Evolutionary conservation across 2,329 filamentous ascomycete genomes (phyloP), one percentile per base, ranked within the genome.

Genomic region (Boeremia lycopersici): DNA sequence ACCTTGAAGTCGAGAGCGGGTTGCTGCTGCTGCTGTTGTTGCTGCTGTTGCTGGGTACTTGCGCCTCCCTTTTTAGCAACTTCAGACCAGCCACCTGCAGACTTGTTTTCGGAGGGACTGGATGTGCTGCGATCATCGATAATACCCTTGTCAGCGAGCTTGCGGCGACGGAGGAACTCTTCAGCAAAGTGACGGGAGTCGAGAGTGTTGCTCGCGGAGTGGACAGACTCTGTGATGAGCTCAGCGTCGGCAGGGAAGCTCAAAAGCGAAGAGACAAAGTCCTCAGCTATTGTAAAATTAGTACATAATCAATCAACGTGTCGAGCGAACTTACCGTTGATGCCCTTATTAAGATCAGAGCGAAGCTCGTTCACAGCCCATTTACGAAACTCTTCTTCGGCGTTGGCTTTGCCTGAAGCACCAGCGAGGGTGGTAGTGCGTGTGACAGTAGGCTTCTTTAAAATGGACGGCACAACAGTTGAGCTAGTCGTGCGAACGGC

Each of bases 1-100:
- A 98, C 90, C 81, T 95, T 95, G 80, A 97, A 98, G 38, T 76
- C 72, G 42, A 74, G 72, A 43, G 76, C 68, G 38, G 48, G 57
- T 30, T 61, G 59, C 58, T 69, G 68, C 64, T 64, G 63, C 55
- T 71, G 68, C 64, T 64, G 63, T 54, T 71, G 57, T 26, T 61
- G 60, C 56, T 69, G 69, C 66, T 64, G 70, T 65, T 61, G 61
- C 48, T 74, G 72, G 73, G 72, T 64, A 67, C 70, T 44, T 78
- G 79, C 23, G 85, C 89, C 82, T 92, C 89, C 89, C 82, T 97
- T 97, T 87, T 98, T 98, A 1, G 95, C 95, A 47, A 99, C 95
- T 78, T 98, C 95, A 65, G 84, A 96, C 95, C 95, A 99, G 17
- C 93, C 93, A 50, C 80, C 79, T 5, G 67, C 68, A 12, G 68